A percentile compares a stretch with the other conserved stretches of the same genome.
Conservation (phyloP, 129 eudicot species). For the Lactuca saligna region DNA sequence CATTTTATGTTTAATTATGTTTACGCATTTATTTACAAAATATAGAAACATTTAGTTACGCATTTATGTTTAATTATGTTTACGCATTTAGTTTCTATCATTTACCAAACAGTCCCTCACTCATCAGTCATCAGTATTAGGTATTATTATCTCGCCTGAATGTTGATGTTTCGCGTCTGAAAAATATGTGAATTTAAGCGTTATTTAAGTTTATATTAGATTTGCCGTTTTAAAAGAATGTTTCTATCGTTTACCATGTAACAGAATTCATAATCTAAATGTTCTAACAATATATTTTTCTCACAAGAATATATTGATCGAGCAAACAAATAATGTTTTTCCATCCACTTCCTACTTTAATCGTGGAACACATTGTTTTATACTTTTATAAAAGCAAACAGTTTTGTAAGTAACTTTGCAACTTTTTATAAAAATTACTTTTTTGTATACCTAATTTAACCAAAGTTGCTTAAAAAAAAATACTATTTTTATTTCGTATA, state of each 20-base stretch:
- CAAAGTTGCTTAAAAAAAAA: neutral
- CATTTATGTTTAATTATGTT: too few species aligned
- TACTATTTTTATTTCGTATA: too few species aligned
- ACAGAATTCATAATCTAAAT: too few species aligned
- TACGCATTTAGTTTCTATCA: neutral
- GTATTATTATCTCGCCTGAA: too few species aligned
- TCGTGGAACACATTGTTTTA: neutral
- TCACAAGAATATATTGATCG: neutral
- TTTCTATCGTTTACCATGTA: neutral
- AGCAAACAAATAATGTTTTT: neutral
- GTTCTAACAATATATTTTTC: neutral
- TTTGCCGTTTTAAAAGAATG: neutral
- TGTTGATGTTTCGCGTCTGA: too few species aligned
- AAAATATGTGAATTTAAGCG: too few species aligned
- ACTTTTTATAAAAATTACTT: neutral
- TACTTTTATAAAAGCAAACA: neutral
- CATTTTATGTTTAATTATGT: too few species aligned
- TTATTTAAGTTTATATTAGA: too few species aligned
- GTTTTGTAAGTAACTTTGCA: neutral
- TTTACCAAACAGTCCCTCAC: too few species aligned
- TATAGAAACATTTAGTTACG: too few species aligned
- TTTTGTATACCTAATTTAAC: neutral
- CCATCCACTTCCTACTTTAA: neutral
- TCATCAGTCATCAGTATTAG: too few species aligned
- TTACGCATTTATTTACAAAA: neutral